Percentiles rank a stretch among this genome's conserved stretches.
Evolutionary conservation across 768 basidiomycete genomes (phyloP).

Genomic region (Pulveroboletus ravenelii): DNA sequence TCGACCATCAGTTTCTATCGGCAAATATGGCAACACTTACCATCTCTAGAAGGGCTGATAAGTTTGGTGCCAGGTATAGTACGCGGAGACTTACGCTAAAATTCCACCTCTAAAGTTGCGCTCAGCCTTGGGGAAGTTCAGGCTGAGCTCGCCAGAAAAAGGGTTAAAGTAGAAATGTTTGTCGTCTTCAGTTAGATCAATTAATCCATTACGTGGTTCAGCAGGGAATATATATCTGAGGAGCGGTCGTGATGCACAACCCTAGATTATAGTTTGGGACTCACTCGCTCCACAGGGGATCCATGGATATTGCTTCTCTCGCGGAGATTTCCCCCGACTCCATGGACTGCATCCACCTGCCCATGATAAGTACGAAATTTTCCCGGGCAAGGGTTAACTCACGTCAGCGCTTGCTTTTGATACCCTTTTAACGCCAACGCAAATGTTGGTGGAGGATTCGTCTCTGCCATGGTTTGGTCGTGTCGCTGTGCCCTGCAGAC

Average conservation of each 20-base stretch:
- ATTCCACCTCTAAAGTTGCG: conserved; percentile 81
- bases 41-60: conserved; percentile 29
- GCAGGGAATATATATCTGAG: conserved; percentile 69
- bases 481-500: conserved; percentile 71
- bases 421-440: conserved; percentile 73
- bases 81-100: conserved; percentile 59
- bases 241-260: conserved; percentile 2
- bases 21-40: conserved; percentile 17
- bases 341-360: conserved; percentile 87
- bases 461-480: conserved; percentile 70
- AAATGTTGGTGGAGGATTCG: conserved; percentile 79
- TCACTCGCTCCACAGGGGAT: conserved; percentile 93
- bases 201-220: conserved; percentile 51
- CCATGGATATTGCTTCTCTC: conserved; percentile 69
- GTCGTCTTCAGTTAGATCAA: conserved; percentile 81
- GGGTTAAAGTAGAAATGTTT: conserved; percentile 84
- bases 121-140: conserved; percentile 80
- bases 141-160: conserved; percentile 83
- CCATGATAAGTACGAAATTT: background rate
- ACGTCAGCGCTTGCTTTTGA: conserved; percentile 90
- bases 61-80: background rate
- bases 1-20: conserved; percentile 4
- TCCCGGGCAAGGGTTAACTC: conserved; percentile 18
- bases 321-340: conserved; percentile 73
- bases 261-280: conserved; percentile 20